Base-by-base conservation (phyloP, 2,329 filamentous ascomycete genomes). In the Fusarium sacchari region DNA sequence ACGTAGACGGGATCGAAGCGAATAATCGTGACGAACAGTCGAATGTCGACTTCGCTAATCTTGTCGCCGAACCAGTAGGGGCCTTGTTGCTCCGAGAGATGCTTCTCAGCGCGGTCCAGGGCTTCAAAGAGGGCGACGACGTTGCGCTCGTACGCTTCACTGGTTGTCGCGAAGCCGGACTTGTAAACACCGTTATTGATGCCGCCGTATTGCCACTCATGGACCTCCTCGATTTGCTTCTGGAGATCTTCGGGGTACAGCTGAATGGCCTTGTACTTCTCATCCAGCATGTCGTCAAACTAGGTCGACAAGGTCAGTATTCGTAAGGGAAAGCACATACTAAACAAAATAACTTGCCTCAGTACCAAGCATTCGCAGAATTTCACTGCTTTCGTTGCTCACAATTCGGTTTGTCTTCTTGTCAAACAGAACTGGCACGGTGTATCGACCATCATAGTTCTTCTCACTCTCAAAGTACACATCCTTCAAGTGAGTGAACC, bases 311-410 rank as follows among this genome's bases (percentile, higher is more conserved):
- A 20, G 24, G 24, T 68, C 7, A 66, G 55, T 62, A 30, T 47
- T 22, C 46, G 15, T 46, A 18, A 30, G 15, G 26, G 14, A 20
- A 28, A 26, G 14, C 20, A 13, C n/a, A 10, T n/a, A 20, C 18
- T 14, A 11, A 34, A 20, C 18, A 13, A 11, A 34, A 30, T 20
- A 37, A 63, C 79, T 24, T 59, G 94, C 94, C 78, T 90, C 93
- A 46, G 87, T 88, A 80, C 93, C 93, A 70, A 98, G 86, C 93
- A 97, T 97, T 80, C 95, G 91, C 81, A 97, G 91, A 80, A 98
- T 97, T 84, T 98, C 95, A 75, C 92, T 91, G 82, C 93, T 94
- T 87, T 97, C 95, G 76, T 98, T 98, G 88, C 88, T 96, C 71
- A 97, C 95, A 79, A 97, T 97, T 39, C 86, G 89, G 78, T 91